phyloP scores from a whole-genome alignment of 73 alveolate species.

The Tetrahymena malaccensis region DNA sequence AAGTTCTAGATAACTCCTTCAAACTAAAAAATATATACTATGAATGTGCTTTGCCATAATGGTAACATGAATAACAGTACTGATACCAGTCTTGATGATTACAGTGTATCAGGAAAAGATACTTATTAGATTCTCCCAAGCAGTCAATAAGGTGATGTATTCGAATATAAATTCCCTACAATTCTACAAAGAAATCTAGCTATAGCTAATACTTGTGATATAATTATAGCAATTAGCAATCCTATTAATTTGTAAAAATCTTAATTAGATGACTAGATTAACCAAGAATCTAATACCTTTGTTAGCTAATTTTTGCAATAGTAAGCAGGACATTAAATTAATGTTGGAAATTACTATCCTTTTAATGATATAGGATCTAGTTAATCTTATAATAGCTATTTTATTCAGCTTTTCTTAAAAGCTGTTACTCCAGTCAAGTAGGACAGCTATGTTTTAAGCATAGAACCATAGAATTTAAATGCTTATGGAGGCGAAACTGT shows the following conservation, averaged over 20 bases:
- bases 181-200: not conserved
- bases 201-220: not conserved
- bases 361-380: not conserved
- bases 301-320: not conserved
- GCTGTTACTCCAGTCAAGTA: not conserved
- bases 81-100: not conserved
- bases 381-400: not conserved
- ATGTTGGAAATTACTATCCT: too few relatives aligned
- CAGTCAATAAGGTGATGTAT: not conserved
- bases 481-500: not conserved
- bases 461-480: not conserved
- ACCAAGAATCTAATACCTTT: not conserved
- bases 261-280: not conserved
- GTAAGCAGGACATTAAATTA: not conserved
- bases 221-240: not conserved
- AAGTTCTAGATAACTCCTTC: not conserved
- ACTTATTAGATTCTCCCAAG: not conserved
- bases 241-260: not conserved
- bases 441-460: not conserved
- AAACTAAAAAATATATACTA: not conserved
- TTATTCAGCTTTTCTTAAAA: not conserved
- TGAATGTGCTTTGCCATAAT: not conserved
- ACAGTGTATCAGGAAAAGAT: not conserved
- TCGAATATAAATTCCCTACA: not conserved
- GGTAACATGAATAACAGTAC: not conserved